These are phyloP conservation scores for Tinospora cordifolia DNA, from an alignment of 164 flowering plant genomes.

Conservation along the genomic window DNA sequence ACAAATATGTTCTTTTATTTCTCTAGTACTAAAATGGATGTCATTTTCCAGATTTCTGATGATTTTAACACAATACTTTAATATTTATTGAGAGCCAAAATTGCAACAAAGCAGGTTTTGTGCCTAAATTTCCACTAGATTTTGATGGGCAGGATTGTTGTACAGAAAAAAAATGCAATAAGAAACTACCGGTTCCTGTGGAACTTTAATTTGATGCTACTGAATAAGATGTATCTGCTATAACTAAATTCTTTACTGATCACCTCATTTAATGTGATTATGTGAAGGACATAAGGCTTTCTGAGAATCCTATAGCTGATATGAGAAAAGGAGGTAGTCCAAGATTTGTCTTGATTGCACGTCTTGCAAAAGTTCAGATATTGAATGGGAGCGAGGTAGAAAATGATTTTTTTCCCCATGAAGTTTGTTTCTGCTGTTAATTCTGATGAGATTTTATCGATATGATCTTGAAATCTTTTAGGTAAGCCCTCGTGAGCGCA, in stretches of 20 bases:
- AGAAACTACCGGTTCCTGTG: no score
- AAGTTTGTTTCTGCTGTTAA: constrained; percentile 1
- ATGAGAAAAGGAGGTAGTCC: constrained; percentile 67
- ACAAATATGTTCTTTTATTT: no score
- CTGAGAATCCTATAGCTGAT: constrained; percentile 85
- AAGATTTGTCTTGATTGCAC: constrained; percentile 72
- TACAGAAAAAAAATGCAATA: no score
- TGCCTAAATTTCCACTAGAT: no score
- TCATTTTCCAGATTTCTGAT: no score
- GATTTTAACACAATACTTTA: no score
- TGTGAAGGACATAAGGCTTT: constrained; percentile 73
- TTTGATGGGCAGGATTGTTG: no score
- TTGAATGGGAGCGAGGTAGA: constrained; percentile 95
- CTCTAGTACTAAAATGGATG: no score
- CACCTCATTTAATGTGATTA: not conserved
- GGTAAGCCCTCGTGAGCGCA: constrained; percentile 79
- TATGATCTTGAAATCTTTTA: constrained; percentile 26
- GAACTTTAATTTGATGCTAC: no score
- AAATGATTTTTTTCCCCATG: not conserved
- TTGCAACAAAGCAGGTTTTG: no score
- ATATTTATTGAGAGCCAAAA: no score
- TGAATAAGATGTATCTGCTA: no score
- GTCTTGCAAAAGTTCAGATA: constrained; percentile 63
- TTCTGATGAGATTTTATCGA: constrained; percentile 3
- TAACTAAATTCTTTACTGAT: not conserved